Evolutionary conservation across 2,329 filamentous ascomycete species (phyloP).

Genomic region (Aspergillus chevalieri): DNA sequence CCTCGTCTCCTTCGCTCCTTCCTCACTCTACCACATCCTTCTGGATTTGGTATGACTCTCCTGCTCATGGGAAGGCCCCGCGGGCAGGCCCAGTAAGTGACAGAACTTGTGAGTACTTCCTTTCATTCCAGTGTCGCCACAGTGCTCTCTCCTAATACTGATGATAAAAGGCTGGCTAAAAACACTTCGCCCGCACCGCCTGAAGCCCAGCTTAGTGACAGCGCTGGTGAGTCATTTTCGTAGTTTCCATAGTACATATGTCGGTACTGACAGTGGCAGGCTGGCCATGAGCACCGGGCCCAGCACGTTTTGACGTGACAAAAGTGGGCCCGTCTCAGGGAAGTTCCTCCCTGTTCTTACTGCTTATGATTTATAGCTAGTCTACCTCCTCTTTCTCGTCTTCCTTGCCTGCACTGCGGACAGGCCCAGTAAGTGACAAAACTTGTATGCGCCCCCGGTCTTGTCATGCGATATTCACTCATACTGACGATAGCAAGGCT

Average conservation of each 20-base stretch:
- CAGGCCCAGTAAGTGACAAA: not conserved
- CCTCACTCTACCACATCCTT: not conserved
- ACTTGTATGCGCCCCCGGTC: not conserved
- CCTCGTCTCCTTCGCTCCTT: not conserved
- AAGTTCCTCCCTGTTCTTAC: not conserved
- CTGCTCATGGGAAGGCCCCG: not conserved
- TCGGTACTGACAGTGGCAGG: not conserved
- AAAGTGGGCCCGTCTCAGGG: not conserved
- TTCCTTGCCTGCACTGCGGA: not conserved
- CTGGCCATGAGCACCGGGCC: not conserved
- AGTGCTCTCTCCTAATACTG: not conserved
- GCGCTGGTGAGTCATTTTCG: not conserved
- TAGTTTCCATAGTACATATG: not conserved
- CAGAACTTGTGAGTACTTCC: slow-evolving; percentile 14
- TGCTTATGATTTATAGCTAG: not conserved
- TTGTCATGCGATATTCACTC: not conserved
- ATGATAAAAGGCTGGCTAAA: slow-evolving; percentile 1
- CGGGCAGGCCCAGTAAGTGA: slow-evolving; percentile 15
- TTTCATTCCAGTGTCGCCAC: not conserved
- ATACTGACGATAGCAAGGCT: slow-evolving; percentile 3
- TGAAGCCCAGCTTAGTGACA: not conserved
- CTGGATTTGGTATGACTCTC: not conserved
- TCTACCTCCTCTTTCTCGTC: not conserved
- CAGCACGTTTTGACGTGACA: not conserved
- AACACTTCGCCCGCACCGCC: not conserved